These are phyloP conservation scores for Kregervanrija fluxuum DNA, from an alignment of 805 yeast species.

Conservation along the genomic window DNA sequence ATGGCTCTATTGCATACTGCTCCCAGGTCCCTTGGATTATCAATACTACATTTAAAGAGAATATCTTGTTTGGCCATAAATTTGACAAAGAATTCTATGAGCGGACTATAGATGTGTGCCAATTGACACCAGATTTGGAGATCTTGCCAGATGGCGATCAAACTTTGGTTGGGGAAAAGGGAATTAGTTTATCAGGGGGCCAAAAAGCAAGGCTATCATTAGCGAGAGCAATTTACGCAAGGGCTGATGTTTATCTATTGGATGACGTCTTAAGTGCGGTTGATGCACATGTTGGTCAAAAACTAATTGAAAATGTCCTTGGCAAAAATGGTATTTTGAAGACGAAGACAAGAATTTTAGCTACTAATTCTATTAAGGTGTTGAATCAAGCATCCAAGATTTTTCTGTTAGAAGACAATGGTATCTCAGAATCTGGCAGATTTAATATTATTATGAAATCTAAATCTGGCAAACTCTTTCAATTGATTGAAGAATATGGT, in stretches of 20 bases:
- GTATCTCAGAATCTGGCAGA: conserved; percentile 49
- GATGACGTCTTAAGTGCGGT: conserved; percentile 96
- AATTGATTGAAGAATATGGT: conserved; percentile 35
- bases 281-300: conserved; percentile 92
- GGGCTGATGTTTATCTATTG: conserved; percentile 83
- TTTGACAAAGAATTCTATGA: conserved; percentile 77
- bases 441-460: conserved; percentile 32
- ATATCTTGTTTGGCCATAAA: conserved; percentile 81
- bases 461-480: conserved; percentile 21
- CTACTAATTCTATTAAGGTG: conserved; percentile 52
- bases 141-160: conserved; percentile 82
- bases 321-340: conserved; percentile 40
- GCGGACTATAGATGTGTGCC: conserved; percentile 80
- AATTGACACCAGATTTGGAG: conserved; percentile 67
- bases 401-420: conserved; percentile 46
- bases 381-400: conserved; percentile 54
- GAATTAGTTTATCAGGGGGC: conserved; percentile 93
- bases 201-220: conserved; percentile 92
- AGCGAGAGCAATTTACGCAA: conserved; percentile 91
- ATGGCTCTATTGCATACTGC: conserved; percentile 50
- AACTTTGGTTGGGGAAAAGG: conserved; percentile 94
- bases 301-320: conserved; percentile 56
- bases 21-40: conserved; percentile 88
- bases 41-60: conserved; percentile 88
- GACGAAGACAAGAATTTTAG: conserved; percentile 45